Percentiles rank a stretch among this genome's conserved stretches.
phyloP scores from a whole-genome alignment of 2,329 filamentous ascomycete genomes.

The Ophiostoma sp. region DNA sequence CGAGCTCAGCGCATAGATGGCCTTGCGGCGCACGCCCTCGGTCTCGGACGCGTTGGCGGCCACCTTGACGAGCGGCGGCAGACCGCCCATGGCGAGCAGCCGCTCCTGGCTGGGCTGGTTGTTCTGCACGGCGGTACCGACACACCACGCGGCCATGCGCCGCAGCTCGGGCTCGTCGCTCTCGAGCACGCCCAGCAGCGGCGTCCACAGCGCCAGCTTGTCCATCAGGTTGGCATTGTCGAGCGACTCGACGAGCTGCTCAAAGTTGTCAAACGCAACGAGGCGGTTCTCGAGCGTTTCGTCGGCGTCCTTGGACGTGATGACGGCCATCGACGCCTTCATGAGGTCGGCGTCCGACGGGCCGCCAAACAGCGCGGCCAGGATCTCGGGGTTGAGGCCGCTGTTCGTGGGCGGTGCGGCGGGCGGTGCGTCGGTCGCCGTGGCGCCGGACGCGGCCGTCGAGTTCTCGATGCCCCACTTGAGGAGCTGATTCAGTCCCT shows the following conservation, averaged over 20 bases:
- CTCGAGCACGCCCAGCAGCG: constrained; percentile 64
- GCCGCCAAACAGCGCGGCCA: constrained; percentile 72
- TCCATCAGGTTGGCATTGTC: constrained; percentile 97
- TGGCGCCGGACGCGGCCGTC: constrained; percentile 6
- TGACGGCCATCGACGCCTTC: constrained; percentile 73
- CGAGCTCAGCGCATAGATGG: constrained; percentile 81
- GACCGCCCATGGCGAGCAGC: constrained; percentile 55
- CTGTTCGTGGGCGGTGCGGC: constrained; percentile 28
- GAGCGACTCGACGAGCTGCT: constrained; percentile 83
- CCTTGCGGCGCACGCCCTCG: constrained; percentile 66
- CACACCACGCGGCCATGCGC: constrained; percentile 86
- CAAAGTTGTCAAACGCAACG: constrained; percentile 88
- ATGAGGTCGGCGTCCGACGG: constrained; percentile 90
- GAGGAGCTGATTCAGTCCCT: constrained; percentile 35
- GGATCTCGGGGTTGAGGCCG: constrained; percentile 60
- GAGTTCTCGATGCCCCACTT: constrained; percentile 37
- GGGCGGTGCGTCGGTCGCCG: constrained; percentile 25
- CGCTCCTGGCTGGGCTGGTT: constrained; percentile 80
- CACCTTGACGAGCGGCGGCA: constrained; percentile 64
- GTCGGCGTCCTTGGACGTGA: constrained; percentile 44
- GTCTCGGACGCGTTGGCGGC: constrained; percentile 55
- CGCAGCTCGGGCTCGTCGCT: constrained; percentile 67
- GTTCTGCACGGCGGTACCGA: constrained; percentile 94
- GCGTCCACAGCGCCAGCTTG: constrained; percentile 72
- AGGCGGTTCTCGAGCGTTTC: constrained; percentile 68